Evolutionary conservation across 2,329 filamentous ascomycete species (phyloP).

Genomic region (Calonectria pseudoreteaudii): DNA sequence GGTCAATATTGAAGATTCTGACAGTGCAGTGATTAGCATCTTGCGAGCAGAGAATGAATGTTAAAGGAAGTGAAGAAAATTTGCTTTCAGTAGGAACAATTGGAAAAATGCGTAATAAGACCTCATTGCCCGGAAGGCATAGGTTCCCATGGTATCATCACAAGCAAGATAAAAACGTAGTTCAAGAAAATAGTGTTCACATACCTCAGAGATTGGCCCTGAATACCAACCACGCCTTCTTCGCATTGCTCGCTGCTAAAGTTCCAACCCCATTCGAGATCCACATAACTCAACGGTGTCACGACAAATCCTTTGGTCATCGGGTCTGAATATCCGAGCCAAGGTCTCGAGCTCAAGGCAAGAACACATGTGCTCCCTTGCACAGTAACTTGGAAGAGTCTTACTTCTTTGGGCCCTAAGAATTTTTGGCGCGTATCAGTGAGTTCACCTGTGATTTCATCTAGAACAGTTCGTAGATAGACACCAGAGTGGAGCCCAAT

Average conservation of each 20-base stretch:
- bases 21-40: conserved; percentile 47
- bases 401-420: conserved; percentile 89
- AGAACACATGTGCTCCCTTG: conserved; percentile 87
- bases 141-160: conserved; percentile 73
- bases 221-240: conserved; percentile 94
- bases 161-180: conserved; percentile 58
- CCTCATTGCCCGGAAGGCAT: conserved; percentile 68
- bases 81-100: conserved; percentile 95
- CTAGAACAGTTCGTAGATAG: conserved; percentile 93
- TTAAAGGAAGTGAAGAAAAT: conserved; percentile 26
- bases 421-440: conserved; percentile 96
- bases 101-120: conserved; percentile 70
- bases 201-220: conserved; percentile 88
- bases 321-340: conserved; percentile 93
- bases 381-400: conserved; percentile 90
- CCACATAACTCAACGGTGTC: conserved; percentile 88
- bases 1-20: conserved; percentile 92
- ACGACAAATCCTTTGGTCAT: conserved; percentile 90
- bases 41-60: background rate
- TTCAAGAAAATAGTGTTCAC: conserved; percentile 48
- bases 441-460: conserved; percentile 94
- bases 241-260: conserved; percentile 95
- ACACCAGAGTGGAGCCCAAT: conserved; percentile 96
- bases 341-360: conserved; percentile 92
- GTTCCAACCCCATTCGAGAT: conserved; percentile 94